These are phyloP conservation scores for Aspergillus ochraceus DNA, from an alignment of 2,329 filamentous ascomycete species.

Conservation along the genomic window DNA sequence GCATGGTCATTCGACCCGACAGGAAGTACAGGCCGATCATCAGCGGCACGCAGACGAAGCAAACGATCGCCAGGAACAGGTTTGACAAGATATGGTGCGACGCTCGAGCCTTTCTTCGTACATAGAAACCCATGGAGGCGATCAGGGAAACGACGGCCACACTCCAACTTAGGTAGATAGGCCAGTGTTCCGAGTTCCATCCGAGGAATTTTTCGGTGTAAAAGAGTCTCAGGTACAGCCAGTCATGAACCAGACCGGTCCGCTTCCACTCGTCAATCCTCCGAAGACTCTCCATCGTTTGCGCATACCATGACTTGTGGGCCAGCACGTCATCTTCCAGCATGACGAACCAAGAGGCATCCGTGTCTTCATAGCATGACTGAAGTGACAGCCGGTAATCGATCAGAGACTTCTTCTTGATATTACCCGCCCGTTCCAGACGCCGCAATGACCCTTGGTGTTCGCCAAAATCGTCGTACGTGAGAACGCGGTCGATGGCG, in stretches of 20 bases:
- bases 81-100: slow-evolving; percentile 21
- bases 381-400: slow-evolving; percentile 47
- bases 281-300: slow-evolving; percentile 40
- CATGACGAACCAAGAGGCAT: slow-evolving; percentile 46
- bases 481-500: slow-evolving; percentile 42
- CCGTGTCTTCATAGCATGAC: slow-evolving; percentile 38
- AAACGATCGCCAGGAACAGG: slow-evolving; percentile 26
- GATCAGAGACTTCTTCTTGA: slow-evolving; percentile 43
- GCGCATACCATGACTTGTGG: slow-evolving; percentile 48
- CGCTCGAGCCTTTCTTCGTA: slow-evolving; percentile 16
- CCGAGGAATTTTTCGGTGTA: slow-evolving; percentile 49
- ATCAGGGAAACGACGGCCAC: slow-evolving; percentile 20
- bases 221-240: slow-evolving; percentile 49
- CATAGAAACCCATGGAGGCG: slow-evolving; percentile 16
- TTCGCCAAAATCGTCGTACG: slow-evolving; percentile 36
- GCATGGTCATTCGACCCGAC: slow-evolving; percentile 42
- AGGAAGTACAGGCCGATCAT: slow-evolving; percentile 42
- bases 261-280: slow-evolving; percentile 27
- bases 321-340: slow-evolving; percentile 52
- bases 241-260: slow-evolving; percentile 17
- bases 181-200: slow-evolving; percentile 47
- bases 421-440: slow-evolving; percentile 19
- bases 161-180: slow-evolving; percentile 37
- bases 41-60: slow-evolving; percentile 30
- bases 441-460: slow-evolving; percentile 9